Conservation (phyloP, 345 rosid genomes). For the Dimocarpus longan region DNA sequence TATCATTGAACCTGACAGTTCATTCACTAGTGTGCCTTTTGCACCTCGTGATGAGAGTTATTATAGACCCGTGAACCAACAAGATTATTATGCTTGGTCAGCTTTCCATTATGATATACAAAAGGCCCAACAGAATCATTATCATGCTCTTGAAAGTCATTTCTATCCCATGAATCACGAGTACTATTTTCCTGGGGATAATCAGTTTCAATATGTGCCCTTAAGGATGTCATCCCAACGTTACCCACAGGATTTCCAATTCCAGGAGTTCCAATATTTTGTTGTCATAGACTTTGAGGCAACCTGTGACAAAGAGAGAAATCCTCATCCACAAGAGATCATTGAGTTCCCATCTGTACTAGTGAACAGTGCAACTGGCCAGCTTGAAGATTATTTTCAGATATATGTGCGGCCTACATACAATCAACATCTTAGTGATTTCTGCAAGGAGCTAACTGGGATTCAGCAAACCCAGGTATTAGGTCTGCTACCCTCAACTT, state of each 20-base stretch:
- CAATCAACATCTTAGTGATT: conserved; percentile 49
- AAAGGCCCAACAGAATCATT: conserved; percentile 26
- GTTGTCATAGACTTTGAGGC: conserved; percentile 66
- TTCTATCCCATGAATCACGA: conserved; percentile 28
- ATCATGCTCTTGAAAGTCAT: conserved; percentile 24
- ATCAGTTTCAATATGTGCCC: conserved; percentile 32
- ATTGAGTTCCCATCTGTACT: conserved; percentile 59
- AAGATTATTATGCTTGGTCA: conserved; percentile 23
- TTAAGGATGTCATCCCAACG: conserved; percentile 26
- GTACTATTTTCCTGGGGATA: conserved; percentile 26
- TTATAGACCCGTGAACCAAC: conserved; percentile 16
- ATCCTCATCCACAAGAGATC: conserved; percentile 55
- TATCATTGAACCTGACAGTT: conserved; percentile 17
- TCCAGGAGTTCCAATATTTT: conserved; percentile 46
- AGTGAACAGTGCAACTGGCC: conserved; percentile 47
- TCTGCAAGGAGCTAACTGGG: conserved; percentile 59
- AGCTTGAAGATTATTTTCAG: conserved; percentile 51
- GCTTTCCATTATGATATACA: conserved; percentile 29
- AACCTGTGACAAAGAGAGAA: conserved; percentile 50
- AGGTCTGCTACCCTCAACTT: background rate
- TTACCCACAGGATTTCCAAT: conserved; percentile 26
- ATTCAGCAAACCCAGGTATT: conserved; percentile 54
- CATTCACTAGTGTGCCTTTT: conserved; percentile 14
- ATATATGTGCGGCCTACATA: conserved; percentile 53
- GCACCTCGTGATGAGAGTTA: conserved; percentile 22